Evolutionary conservation across 2,329 filamentous ascomycete species (phyloP), one percentile per base, ranked within the genome.

Genomic region (Nannizziopsis barbatae): DNA sequence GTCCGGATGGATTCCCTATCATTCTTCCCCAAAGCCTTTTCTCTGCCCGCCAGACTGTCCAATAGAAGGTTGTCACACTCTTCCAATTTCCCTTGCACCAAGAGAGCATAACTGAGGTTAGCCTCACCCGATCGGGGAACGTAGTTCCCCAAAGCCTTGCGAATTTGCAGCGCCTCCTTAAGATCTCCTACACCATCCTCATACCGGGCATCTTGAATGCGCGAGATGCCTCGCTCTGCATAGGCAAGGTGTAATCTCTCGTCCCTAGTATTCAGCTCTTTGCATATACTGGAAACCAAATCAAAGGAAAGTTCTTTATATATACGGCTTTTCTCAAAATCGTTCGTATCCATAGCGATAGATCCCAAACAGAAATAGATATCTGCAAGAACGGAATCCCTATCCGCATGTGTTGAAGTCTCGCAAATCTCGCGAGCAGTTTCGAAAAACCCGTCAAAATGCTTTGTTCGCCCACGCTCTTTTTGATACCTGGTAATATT

Each of bases 401-500:
- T 45, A 51, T 58, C 53, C 42, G 52, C n/a, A 22, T 58, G 47
- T 50, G 43, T 51, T n/a, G 51, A 54, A 8, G 54, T 46, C 32
- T 57, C 51, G 42, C 52, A 57, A 45, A 58, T 56, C 48, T 27
- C 52, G 32, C 38, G 52, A 22, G 56, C 55, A 45, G 54, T 57
- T 38, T 58, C 53, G 40, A 58, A 58, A 31, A 58, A 53, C 18
- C 55, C 55, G 36, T 57, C 53, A 41, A 54, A 56, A 32, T 56
- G 43, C 45, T 52, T 55, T 46, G 53, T 57, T 47, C 55, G 52
- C 44, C 56, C 51, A 44, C 54, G 54, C 47, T 57, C 55, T 20
- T 57, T 57, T 55, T 56, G 51, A 40, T 57, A 56, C 56, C 55
- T 56, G 30, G n/a, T 53, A 31, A 45, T 45, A 32, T 58, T 56